Evolutionary conservation across 1,139 yeast species (phyloP), one percentile per base, ranked within the genome.

Genomic region (Geotrichum histeridarum): DNA sequence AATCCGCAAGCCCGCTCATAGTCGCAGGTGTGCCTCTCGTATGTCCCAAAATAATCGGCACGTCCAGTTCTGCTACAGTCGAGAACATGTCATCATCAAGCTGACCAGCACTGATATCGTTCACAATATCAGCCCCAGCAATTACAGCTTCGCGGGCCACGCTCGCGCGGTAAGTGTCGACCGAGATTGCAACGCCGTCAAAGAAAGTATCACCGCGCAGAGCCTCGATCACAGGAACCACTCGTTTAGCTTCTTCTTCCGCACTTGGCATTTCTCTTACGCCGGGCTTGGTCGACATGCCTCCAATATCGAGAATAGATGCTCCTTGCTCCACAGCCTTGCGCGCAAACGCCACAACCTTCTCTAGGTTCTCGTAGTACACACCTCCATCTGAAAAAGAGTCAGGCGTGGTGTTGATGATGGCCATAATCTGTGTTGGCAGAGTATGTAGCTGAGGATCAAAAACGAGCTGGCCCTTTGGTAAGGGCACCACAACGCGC

Each of bases 311-410:
- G 37, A 93, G 75, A 41, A 94, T 86, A 32, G 76, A 76, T 9
- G 80, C 79, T 0, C 91, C 94, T 18, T 78, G 74, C 1, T 68
- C 64, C 9, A 83, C 80, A 68, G 83, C 76, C 32, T 67, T 59
- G 54, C 70, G 65, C 0, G 81, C 78, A 1, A 67, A 63, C 1
- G 59, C 61, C 1, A 78, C 61, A 1, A 82, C 78, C 31, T 72
- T 70, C 0, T 72, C 73, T 2, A 78, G 1, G 31, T 48, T 38
- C 3, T 67, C 66, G 4, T 71, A 67, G 30, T 74, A 62, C 30
- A 65, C 64, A 0, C 95, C 91, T 0, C 96, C 98, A 69, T 94
- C 99, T 51, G 96, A 88, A 65, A 93, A 93, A 0, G 97, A 90
- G 67, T 94, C 98, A 0, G 98, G 97, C 0, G 99, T 93, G 18